Percentiles rank a stretch among this genome's conserved stretches.
Conservation (phyloP, 179 eudicot species). For the Beta lomatogona region DNA sequence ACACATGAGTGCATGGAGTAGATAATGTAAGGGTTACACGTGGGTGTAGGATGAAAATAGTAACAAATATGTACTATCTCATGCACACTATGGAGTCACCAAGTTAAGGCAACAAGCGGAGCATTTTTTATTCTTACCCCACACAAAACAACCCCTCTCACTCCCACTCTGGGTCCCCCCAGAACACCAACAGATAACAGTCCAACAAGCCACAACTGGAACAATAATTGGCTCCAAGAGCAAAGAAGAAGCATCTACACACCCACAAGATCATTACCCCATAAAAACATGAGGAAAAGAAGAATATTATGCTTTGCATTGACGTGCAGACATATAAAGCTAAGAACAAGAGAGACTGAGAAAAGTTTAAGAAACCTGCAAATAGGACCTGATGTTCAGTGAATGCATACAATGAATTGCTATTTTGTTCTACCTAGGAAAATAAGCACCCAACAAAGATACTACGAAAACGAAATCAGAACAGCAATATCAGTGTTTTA, state of each 20-base stretch:
- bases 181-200: not conserved
- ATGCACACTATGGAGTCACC: no score
- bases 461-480: not conserved
- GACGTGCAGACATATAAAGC: not conserved
- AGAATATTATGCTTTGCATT: not conserved
- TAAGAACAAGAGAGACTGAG: not conserved
- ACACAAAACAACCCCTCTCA: not conserved
- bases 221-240: not conserved
- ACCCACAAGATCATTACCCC: not conserved
- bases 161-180: not conserved
- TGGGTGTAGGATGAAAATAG: no score
- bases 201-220: not conserved
- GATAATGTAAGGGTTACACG: no score
- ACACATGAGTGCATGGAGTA: no score
- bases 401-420: not conserved
- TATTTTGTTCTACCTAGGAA: not conserved
- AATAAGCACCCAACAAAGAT: not conserved
- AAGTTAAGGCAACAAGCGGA: not conserved
- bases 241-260: not conserved
- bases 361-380: not conserved
- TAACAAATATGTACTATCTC: no score
- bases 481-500: not conserved
- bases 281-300: not conserved
- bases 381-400: not conserved
- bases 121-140: not conserved